phyloP scores from a whole-genome alignment of 1,284 basidiomycete genomes.

The Rhodotorula glutinis region DNA sequence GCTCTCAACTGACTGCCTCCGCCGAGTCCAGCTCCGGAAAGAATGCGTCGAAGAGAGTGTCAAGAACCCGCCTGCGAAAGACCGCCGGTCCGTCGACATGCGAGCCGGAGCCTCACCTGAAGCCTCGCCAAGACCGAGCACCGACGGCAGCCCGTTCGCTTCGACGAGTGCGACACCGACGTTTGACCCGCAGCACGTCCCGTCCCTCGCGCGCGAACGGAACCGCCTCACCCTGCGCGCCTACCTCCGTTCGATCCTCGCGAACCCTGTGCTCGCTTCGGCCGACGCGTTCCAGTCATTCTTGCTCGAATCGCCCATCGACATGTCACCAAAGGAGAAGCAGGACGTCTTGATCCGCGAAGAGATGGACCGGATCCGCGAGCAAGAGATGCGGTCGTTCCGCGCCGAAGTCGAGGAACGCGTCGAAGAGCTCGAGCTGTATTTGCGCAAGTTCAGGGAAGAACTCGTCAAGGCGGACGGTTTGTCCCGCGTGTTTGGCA shows the following conservation, averaged over 20 bases:
- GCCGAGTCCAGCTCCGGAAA: slow-evolving; percentile 65
- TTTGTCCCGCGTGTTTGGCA: slow-evolving; percentile 77
- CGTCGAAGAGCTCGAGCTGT: slow-evolving; percentile 80
- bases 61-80: slow-evolving; percentile 78
- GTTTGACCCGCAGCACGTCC: slow-evolving; percentile 40
- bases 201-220: slow-evolving; percentile 76
- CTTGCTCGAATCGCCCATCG: slow-evolving; percentile 72
- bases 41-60: slow-evolving; percentile 74
- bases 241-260: slow-evolving; percentile 77
- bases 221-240: slow-evolving; percentile 91
- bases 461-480: slow-evolving; percentile 89
- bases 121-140: slow-evolving; percentile 1
- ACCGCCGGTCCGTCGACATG: slow-evolving; percentile 49
- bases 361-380: slow-evolving; percentile 83
- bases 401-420: slow-evolving; percentile 78
- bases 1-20: background rate
- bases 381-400: slow-evolving; percentile 82
- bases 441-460: slow-evolving; percentile 83
- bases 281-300: slow-evolving; percentile 84
- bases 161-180: slow-evolving; percentile 10
- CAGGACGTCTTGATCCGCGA: slow-evolving; percentile 76
- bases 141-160: background rate
- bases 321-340: slow-evolving; percentile 67
- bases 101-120: slow-evolving; percentile 3
- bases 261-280: slow-evolving; percentile 70